Percentiles rank a stretch among this genome's conserved stretches.
Evolutionary conservation across 768 basidiomycete genomes (phyloP).

Genomic region (Tricholoma matsutake): DNA sequence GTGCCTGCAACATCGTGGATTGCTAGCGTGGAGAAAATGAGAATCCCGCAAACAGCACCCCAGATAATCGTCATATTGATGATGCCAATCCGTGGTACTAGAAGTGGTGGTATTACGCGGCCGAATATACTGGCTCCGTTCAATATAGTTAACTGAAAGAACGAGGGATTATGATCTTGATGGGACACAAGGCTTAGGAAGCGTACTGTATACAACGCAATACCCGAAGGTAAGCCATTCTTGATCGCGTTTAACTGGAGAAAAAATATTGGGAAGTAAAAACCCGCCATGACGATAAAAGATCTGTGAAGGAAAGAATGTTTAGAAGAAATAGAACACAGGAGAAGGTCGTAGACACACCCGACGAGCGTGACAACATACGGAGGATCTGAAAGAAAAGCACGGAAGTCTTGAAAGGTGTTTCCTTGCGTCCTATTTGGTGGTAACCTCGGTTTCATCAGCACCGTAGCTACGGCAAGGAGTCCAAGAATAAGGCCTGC

Average conservation of each 20-base stretch:
- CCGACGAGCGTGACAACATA: constrained; percentile 42
- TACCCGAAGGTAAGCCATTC: constrained; percentile 39
- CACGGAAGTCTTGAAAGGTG: constrained; percentile 23
- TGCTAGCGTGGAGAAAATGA: constrained; percentile 38
- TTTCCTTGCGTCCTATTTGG: constrained; percentile 29
- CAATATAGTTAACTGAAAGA: constrained; percentile 44
- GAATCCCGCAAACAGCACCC: constrained; percentile 21
- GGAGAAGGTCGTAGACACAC: constrained; percentile 14
- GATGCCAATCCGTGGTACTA: constrained; percentile 29
- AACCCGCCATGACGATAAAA: constrained; percentile 31
- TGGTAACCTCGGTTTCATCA: constrained; percentile 40
- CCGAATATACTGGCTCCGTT: constrained; percentile 46
- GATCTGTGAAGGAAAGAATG: constrained; percentile 22
- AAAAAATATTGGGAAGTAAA: constrained; percentile 56
- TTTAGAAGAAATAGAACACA: background rate
- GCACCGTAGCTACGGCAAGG: constrained; percentile 26
- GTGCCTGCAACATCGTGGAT: constrained; percentile 26
- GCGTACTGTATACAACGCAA: constrained; percentile 56
- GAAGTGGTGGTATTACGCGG: constrained; percentile 32
- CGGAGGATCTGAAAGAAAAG: constrained; percentile 40
- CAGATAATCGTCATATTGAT: constrained; percentile 31
- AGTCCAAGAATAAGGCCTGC: constrained; percentile 31
- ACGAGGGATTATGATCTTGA: constrained; percentile 15
- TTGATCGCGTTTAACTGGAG: constrained; percentile 51
- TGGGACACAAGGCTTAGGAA: constrained; percentile 10